These are phyloP conservation scores for Eutypella sp. DNA, from an alignment of 2,329 filamentous ascomycete genomes.

Conservation along the genomic window DNA sequence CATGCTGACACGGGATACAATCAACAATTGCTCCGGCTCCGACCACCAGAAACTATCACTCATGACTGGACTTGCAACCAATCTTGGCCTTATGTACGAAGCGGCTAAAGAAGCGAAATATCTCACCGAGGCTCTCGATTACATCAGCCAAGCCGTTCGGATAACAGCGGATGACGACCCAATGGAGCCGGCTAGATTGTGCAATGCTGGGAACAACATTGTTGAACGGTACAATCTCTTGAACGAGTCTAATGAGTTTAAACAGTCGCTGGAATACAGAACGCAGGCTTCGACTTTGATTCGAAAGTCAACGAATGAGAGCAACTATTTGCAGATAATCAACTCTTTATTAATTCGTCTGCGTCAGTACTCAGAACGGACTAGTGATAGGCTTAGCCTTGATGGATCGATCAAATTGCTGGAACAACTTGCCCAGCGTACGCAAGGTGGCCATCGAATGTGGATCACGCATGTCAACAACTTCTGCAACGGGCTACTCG, in stretches of 20 bases:
- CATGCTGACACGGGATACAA: background rate
- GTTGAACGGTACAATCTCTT: background rate
- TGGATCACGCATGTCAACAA: background rate
- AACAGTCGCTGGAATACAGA: background rate
- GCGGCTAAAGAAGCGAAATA: background rate
- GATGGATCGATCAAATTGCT: background rate
- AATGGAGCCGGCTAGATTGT: background rate
- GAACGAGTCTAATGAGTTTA: background rate
- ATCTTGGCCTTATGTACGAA: background rate
- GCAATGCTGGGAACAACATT: background rate
- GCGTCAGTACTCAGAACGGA: background rate
- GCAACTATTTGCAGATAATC: background rate
- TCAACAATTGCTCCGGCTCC: background rate
- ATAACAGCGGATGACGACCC: background rate
- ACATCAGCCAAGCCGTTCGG: background rate
- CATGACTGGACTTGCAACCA: background rate
- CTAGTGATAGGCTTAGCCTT: background rate
- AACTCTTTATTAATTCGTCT: background rate
- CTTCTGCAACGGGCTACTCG: background rate
- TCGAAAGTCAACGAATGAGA: background rate
- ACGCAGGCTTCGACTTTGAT: background rate
- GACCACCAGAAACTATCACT: background rate
- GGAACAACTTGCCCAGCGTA: background rate
- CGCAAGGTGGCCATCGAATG: background rate
- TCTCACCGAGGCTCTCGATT: background rate